Evolutionary conservation across 495 filamentous ascomycete species (phyloP), one percentile per base, ranked within the genome.

Genomic region (Penicillium waksmanii): DNA sequence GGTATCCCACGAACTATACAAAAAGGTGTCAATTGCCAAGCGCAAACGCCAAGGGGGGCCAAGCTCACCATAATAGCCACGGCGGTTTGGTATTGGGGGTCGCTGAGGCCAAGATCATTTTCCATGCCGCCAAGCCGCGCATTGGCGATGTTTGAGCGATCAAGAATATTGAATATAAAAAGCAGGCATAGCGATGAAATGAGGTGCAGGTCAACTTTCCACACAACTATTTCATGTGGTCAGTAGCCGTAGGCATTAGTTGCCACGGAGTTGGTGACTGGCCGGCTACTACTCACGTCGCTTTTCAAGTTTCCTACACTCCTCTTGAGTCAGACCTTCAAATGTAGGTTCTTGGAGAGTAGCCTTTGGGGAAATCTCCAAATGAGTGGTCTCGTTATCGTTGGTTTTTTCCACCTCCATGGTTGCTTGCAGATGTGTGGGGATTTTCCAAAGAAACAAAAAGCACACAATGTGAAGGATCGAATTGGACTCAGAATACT

Each of bases 121-220:
- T 71, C 62, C 51, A 73, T 57, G 27, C 66, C 66, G 25, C 62
- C 68, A 3, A 71, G 60, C 31, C 68, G 61, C 4, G 70, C 70
- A 65, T 70, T 67, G 21, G 69, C 62, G 53, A 70, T 67, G 47
- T 69, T 72, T 36, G 67, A 69, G 5, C 63, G 64, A 52, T 69
- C 68, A 8, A 71, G 53, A 44, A 69, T 69, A 47, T 65, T 71
- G 64, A 74, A 63, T 40, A 72, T 71, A 55, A 72, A 75, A n/a
- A 75, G 64, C 4, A 75, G 56, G 47, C 77, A 66, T 55, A 68
- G 56, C 12, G 76, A 62, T 11, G 73, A 73, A 50, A 76, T 62
- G 5, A 77, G 53, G 23, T 69, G 70, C 17, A 70, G 62, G 49
- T 77, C 75, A 31, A 79, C 58, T 55, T 79, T 79, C 31, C 69